A percentile compares a stretch with the other conserved stretches of the same genome.
phyloP scores from a whole-genome alignment of 2,329 filamentous ascomycete species.

The Tolypocladium inflatum region DNA sequence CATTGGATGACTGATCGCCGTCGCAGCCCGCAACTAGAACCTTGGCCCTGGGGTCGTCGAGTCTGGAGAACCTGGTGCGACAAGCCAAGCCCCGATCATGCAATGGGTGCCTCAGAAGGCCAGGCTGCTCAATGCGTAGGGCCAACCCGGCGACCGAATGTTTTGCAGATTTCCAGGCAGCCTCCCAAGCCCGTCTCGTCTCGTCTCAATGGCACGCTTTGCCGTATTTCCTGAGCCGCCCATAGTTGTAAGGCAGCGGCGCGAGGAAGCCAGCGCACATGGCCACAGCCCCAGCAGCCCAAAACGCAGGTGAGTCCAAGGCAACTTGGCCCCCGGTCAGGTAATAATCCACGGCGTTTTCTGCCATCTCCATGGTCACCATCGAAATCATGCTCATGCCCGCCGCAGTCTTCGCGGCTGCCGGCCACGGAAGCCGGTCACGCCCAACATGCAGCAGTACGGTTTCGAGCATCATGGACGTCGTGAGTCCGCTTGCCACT shows the following conservation, averaged over 20 bases:
- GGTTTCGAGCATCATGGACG: conserved; percentile 44
- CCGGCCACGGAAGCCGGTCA: conserved; percentile 35
- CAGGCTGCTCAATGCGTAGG: background rate
- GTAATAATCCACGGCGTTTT: conserved; percentile 46
- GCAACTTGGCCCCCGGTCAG: conserved; percentile 41
- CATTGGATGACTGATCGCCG: background rate
- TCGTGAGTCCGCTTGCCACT: conserved; percentile 43
- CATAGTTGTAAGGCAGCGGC: conserved; percentile 45
- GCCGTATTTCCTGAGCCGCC: conserved; percentile 36
- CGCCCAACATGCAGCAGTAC: conserved; percentile 36
- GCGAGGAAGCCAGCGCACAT: conserved; percentile 35
- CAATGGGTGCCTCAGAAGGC: background rate
- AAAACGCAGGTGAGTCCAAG: conserved; percentile 38
- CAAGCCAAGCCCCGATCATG: background rate
- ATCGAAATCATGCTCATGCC: conserved; percentile 52
- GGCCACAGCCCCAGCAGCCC: conserved; percentile 37
- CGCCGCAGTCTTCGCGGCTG: conserved; percentile 39
- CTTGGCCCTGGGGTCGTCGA: background rate
- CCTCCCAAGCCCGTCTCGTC: background rate
- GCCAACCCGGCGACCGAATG: background rate
- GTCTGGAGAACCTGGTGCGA: background rate
- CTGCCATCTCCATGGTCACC: conserved; percentile 46
- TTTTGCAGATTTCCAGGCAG: background rate
- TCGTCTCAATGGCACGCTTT: conserved; percentile 33
- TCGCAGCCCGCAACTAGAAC: background rate